These are phyloP conservation scores for Sporisorium reilianum DNA, from an alignment of 1,284 basidiomycete genomes.

Conservation along the genomic window DNA sequence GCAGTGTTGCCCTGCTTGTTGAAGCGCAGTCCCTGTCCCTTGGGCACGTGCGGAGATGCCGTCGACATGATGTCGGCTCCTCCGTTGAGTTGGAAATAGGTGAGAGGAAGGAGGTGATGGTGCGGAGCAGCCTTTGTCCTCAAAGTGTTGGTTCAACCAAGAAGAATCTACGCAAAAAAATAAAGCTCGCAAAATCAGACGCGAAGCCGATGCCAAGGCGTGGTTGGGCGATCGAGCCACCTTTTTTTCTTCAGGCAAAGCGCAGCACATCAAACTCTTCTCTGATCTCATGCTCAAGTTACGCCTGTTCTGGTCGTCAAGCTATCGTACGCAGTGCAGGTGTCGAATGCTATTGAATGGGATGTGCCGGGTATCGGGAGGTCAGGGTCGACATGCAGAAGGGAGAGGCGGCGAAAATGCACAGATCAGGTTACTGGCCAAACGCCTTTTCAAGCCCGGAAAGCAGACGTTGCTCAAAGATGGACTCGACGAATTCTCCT, in stretches of 20 bases:
- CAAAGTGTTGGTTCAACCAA: slow-evolving; percentile 4
- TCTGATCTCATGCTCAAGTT: neutral
- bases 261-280: neutral
- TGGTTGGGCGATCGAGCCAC: slow-evolving; percentile 9
- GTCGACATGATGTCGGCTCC: slow-evolving; percentile 24
- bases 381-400: slow-evolving; percentile 1
- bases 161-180: neutral
- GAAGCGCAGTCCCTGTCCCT: slow-evolving; percentile 42
- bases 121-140: slow-evolving; percentile 1
- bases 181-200: neutral
- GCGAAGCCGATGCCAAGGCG: neutral
- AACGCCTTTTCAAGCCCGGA: slow-evolving; percentile 54
- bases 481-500: slow-evolving; percentile 61
- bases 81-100: no score
- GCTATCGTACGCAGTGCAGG: neutral
- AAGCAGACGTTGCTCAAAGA: slow-evolving; percentile 60
- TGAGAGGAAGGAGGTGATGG: neutral
- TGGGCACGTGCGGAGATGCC: slow-evolving; percentile 25
- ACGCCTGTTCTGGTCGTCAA: neutral
- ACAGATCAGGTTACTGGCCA: slow-evolving; percentile 34
- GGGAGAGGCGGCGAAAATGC: neutral
- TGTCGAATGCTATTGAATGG: neutral
- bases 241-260: neutral
- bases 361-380: neutral
- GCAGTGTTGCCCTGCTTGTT: slow-evolving; percentile 31